A percentile compares a stretch with the other conserved stretches of the same genome.
Conservation (phyloP, 202 grass and related monocot species). For the Zoysia matrella region DNA sequence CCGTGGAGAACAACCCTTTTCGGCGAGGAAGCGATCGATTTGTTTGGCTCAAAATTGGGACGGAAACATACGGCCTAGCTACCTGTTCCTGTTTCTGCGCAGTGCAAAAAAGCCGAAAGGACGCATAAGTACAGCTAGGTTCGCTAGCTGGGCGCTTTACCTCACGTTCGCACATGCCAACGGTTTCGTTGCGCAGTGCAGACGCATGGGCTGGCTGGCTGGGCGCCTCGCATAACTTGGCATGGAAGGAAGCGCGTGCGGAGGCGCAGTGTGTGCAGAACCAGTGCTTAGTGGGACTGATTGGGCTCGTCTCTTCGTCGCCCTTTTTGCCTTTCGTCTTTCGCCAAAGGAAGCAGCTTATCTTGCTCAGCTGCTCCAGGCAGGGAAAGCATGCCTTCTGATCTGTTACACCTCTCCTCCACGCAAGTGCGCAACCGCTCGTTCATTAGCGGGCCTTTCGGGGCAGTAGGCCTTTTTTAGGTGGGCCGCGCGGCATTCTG, state of each 20-base stretch:
- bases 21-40: no score
- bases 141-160: conserved; percentile 35
- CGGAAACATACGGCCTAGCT: no score
- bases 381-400: no score
- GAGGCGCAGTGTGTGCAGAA: neutral
- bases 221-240: conserved; percentile 20
- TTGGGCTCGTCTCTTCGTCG: neutral
- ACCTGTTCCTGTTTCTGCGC: neutral
- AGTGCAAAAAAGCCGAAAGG: neutral
- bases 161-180: conserved; percentile 46
- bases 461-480: no score
- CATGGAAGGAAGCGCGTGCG: conserved; percentile 33
- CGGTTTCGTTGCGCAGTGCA: neutral
- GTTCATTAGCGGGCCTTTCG: no score
- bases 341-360: conserved; percentile 20
- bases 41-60: no score
- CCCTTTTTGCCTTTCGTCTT: conserved; percentile 16
- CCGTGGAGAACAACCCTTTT: no score
- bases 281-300: neutral
- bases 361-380: no score
- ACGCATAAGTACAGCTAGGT: neutral
- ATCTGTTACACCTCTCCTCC: no score
- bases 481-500: no score
- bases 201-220: neutral
- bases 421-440: no score